Conservation (phyloP, 2,329 filamentous ascomycete species). For the Colletotrichum chrysophilum region DNA sequence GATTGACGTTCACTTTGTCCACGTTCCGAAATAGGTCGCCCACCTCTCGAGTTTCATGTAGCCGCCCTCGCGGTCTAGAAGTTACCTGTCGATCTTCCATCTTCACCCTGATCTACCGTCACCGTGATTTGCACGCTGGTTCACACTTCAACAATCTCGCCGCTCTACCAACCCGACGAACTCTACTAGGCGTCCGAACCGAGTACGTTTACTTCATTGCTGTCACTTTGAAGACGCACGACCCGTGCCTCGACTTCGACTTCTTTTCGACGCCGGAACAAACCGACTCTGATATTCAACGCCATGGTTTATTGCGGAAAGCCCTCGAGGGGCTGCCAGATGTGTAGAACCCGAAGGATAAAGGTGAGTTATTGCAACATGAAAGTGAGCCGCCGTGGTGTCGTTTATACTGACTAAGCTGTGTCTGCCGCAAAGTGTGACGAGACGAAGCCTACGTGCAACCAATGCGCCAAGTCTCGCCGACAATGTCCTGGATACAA, state of each 20-base stretch:
- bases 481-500: conserved; percentile 71
- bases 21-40: not conserved
- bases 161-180: not conserved
- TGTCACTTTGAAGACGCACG: not conserved
- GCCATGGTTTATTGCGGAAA: conserved; percentile 71
- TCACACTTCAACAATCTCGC: not conserved
- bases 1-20: not conserved
- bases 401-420: conserved; percentile 19
- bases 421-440: conserved; percentile 58
- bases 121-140: not conserved
- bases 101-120: not conserved
- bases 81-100: not conserved
- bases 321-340: conserved; percentile 73
- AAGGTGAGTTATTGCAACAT: conserved; percentile 59
- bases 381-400: not conserved
- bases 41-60: not conserved
- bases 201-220: not conserved
- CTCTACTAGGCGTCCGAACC: not conserved
- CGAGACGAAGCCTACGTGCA: conserved; percentile 69
- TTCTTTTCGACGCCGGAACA: not conserved
- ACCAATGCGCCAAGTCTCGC: conserved; percentile 68
- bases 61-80: not conserved
- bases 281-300: not conserved
- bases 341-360: conserved; percentile 75
- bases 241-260: not conserved